Percentiles rank a stretch among this genome's conserved stretches.
Conservation (phyloP, 805 yeast species). For the Pachysolen tannophilus region DNA sequence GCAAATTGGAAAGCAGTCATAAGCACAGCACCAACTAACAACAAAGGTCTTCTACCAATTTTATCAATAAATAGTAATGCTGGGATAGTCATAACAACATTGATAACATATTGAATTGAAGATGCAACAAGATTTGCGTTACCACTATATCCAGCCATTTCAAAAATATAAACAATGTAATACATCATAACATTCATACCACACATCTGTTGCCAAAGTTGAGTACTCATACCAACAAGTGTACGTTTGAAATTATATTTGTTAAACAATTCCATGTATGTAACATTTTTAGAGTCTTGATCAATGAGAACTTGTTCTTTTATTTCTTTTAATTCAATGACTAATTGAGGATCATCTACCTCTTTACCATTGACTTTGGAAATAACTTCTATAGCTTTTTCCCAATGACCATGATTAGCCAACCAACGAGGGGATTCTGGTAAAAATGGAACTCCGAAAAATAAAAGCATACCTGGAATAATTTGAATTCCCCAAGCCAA, state of each 20-base stretch:
- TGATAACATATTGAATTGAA: constrained; percentile 2
- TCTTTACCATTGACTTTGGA: background rate
- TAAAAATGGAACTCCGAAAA: constrained; percentile 27
- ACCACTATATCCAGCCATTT: constrained; percentile 21
- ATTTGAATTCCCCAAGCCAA: constrained; percentile 12
- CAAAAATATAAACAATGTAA: constrained; percentile 33
- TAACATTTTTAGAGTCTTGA: background rate
- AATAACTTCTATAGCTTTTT: constrained; percentile 27
- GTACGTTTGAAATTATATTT: constrained; percentile 5
- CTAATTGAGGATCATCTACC: background rate
- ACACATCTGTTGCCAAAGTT: constrained; percentile 32
- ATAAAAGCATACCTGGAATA: constrained; percentile 10
- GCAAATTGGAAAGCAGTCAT: background rate
- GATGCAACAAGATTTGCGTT: constrained; percentile 16
- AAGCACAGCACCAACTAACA: constrained; percentile 26
- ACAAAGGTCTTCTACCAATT: constrained; percentile 31
- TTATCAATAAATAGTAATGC: constrained; percentile 16
- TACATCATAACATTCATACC: constrained; percentile 36
- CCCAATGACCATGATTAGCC: constrained; percentile 31
- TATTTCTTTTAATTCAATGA: background rate
- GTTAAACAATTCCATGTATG: background rate
- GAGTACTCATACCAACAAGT: constrained; percentile 2
- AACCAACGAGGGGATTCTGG: constrained; percentile 37
- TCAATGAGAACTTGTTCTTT: background rate
- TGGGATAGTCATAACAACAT: constrained; percentile 9